Evolutionary conservation across 2,329 filamentous ascomycete species (phyloP).

Genomic region (Colletotrichum cuscutae): DNA sequence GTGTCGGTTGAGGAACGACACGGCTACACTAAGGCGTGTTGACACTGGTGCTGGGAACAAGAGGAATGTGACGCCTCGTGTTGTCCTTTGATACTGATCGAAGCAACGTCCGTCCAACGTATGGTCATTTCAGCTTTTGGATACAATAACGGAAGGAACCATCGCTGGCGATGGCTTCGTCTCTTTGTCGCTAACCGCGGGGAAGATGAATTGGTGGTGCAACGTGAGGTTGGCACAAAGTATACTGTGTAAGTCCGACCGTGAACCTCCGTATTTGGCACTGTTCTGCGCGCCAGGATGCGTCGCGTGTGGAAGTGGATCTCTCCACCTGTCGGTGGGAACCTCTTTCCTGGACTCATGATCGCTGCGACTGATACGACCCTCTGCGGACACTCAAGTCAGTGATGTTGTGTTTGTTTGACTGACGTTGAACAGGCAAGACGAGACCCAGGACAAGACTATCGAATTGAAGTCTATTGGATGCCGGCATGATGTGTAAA

Average conservation of each 20-base stretch:
- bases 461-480: neutral
- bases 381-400: neutral
- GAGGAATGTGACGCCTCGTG: neutral
- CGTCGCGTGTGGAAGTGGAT: constrained; percentile 7
- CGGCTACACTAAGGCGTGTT: neutral
- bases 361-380: neutral
- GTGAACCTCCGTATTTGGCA: neutral
- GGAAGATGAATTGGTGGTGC: neutral
- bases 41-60: neutral
- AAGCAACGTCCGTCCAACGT: neutral
- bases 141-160: neutral
- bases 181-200: constrained; percentile 2
- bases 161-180: constrained; percentile 7
- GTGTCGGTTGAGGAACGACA: neutral
- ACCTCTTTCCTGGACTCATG: neutral
- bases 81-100: neutral
- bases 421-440: neutral
- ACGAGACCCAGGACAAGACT: neutral
- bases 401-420: neutral
- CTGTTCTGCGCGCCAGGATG: neutral
- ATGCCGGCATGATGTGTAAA: neutral
- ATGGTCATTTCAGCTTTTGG: neutral
- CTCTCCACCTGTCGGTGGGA: neutral
- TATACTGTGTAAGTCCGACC: neutral
- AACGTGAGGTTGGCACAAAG: neutral